These are phyloP conservation scores for Coemansia sp. DNA, from an alignment of 192 early-diverging fungal genomes.

Conservation along the genomic window DNA sequence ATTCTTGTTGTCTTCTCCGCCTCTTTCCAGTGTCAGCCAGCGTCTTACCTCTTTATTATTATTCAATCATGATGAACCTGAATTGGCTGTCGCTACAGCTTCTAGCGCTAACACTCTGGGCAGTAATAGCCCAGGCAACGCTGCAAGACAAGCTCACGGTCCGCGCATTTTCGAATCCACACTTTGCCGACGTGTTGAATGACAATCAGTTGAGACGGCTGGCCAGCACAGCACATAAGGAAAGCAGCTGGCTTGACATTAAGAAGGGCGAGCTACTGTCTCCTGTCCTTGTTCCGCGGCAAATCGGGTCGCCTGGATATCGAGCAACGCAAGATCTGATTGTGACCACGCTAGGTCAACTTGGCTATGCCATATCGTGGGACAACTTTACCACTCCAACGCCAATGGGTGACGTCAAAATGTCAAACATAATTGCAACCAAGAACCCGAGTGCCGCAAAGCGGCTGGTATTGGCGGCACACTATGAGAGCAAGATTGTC, in stretches of 20 bases:
- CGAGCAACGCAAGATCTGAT: conserved; percentile 68
- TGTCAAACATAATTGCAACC: conserved; percentile 89
- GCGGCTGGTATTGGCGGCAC: conserved; percentile 83
- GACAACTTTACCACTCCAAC: conserved; percentile 77
- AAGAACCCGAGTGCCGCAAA: conserved; percentile 69
- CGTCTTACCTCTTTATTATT: not conserved
- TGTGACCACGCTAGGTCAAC: conserved; percentile 57
- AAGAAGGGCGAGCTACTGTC: conserved; percentile 58
- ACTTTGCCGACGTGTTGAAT: conserved; percentile 29
- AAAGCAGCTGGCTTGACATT: conserved; percentile 39
- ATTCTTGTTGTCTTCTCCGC: too few relatives aligned
- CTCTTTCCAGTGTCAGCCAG: too few relatives aligned
- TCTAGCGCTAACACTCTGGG: not conserved
- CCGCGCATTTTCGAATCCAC: conserved; percentile 30
- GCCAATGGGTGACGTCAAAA: conserved; percentile 69
- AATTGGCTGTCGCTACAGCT: not conserved
- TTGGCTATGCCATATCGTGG: conserved; percentile 77
- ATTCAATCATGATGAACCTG: not conserved
- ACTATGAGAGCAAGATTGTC: conserved; percentile 90
- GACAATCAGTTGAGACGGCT: conserved; percentile 32
- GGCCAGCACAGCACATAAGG: conserved; percentile 10
- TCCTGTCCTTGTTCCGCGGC: conserved; percentile 75
- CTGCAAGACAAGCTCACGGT: not conserved
- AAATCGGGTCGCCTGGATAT: conserved; percentile 74
- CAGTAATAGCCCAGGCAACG: not conserved